Evolutionary conservation across 768 basidiomycete species (phyloP).

Genomic region (Hygrocybe coccinea): DNA sequence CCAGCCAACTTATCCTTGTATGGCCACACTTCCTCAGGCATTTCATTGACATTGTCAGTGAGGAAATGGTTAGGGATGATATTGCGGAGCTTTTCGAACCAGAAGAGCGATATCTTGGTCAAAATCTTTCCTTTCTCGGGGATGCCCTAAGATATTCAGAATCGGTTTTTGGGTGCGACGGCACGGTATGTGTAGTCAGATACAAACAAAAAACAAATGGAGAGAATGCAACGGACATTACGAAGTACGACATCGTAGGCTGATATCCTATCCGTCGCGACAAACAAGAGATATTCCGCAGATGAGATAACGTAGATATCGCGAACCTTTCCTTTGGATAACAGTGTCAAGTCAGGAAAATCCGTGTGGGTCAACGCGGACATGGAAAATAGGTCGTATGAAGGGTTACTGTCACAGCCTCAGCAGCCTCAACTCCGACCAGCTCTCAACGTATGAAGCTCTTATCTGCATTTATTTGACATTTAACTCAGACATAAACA

Average conservation of each 20-base stretch:
- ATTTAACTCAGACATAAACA: too few relatives aligned
- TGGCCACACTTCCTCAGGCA: conserved; percentile 74
- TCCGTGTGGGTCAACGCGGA: conserved; percentile 49
- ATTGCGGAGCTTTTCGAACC: conserved; percentile 78
- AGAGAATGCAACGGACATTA: conserved; percentile 58
- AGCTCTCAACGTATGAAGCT: too few relatives aligned
- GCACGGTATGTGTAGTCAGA: neutral
- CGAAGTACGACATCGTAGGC: conserved; percentile 94
- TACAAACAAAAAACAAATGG: neutral
- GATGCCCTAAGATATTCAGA: conserved; percentile 65
- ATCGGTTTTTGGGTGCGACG: neutral
- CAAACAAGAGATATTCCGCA: conserved; percentile 74
- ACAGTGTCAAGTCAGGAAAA: conserved; percentile 56
- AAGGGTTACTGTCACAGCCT: too few relatives aligned
- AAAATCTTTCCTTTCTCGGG: conserved; percentile 89
- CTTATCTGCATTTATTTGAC: too few relatives aligned
- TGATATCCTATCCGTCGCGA: conserved; percentile 93
- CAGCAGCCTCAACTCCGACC: too few relatives aligned
- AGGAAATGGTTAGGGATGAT: conserved; percentile 90
- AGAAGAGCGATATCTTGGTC: conserved; percentile 88
- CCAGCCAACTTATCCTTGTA: conserved; percentile 77
- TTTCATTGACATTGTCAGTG: conserved; percentile 67
- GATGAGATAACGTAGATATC: conserved; percentile 84
- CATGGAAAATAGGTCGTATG: too few relatives aligned
- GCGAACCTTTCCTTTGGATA: conserved; percentile 93